Base-by-base conservation (phyloP, 108 stramenopile species). In the Fistulifera solaris region DNA sequence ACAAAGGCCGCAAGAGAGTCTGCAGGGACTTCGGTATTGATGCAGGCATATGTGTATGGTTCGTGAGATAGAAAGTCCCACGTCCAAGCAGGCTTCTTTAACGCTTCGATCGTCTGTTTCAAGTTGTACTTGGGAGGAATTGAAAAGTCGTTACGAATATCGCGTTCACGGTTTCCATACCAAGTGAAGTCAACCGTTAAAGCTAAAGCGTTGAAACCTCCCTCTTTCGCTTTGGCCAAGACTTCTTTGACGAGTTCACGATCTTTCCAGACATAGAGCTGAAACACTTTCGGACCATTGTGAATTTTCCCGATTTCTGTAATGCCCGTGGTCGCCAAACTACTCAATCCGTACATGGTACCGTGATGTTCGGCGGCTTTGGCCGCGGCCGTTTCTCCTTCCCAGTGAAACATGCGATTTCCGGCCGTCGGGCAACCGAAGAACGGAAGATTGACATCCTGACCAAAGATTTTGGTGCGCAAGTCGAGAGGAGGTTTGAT, bases 221-320 rank as follows among this genome's bases (percentile, higher is more conserved):
- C 89, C 42, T 93, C 89, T 65, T 94, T 91, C 3, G 97, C 97
- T 59, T 83, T 91, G 25, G 88, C 75, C 24, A 96, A 65, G 25
- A 96, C 90, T 52, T 96, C 89, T 61, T 82, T 87, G 18, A 94
- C 94, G 26, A 98, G 64, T 67, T 85, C 93, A 44, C 97, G 75
- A 66, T 98, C 97, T 59, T 94, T 94, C 93, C 94, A 96, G 5
- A 98, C 95, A 75, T 98, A 98, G 21, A 98, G 81, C 66, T 98
- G 97, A 58, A 98, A 94, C 10, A 94, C 88, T 56, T 89, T 89
- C 1, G 93, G 93, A 26, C 82, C 82, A 43, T 71, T 73, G 48
- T 76, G 70, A 27, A 88, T 40, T 41, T 76, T 59, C 26, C 77
- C 81, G 66, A 94, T 86, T 60, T 89, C 84, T 19, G 74, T 65